phyloP scores from a whole-genome alignment of 495 filamentous ascomycete genomes.

The Articulospora tetracladia region DNA sequence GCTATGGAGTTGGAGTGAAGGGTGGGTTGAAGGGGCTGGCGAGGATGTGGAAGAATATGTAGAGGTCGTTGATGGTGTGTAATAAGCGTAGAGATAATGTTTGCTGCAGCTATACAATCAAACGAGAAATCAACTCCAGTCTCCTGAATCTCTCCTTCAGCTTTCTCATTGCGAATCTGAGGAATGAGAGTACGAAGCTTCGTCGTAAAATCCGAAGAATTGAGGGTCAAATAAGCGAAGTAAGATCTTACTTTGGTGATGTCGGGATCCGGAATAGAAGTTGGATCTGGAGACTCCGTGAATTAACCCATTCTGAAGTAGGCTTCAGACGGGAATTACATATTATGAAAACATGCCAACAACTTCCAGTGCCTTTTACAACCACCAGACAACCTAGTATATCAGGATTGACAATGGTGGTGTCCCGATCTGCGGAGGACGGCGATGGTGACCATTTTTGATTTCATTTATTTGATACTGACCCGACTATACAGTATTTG shows the following conservation, averaged over 20 bases:
- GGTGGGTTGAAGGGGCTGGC: slow-evolving; percentile 11
- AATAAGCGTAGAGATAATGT: background rate
- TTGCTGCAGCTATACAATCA: background rate
- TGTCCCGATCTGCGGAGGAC: too few species aligned
- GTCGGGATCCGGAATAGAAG: too few species aligned
- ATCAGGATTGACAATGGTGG: too few species aligned
- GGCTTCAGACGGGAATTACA: too few species aligned
- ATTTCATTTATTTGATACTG: too few species aligned
- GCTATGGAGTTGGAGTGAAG: slow-evolving; percentile 35
- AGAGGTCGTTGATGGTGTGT: background rate
- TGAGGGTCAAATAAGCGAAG: background rate
- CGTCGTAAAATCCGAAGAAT: background rate
- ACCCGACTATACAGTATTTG: too few species aligned
- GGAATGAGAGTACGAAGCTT: background rate
- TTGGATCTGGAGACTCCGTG: too few species aligned
- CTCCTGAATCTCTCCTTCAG: background rate
- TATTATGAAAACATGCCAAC: too few species aligned
- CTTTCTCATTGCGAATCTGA: background rate
- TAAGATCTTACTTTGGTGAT: too few species aligned
- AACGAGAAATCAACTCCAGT: background rate
- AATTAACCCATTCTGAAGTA: background rate
- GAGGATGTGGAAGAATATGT: slow-evolving; percentile 19
- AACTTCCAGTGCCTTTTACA: too few species aligned
- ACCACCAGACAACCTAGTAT: too few species aligned
- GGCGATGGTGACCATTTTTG: too few species aligned